A percentile compares a stretch with the other conserved stretches of the same genome.
phyloP scores from a whole-genome alignment of 345 rosid species.

The Moricandia moricandioides region DNA sequence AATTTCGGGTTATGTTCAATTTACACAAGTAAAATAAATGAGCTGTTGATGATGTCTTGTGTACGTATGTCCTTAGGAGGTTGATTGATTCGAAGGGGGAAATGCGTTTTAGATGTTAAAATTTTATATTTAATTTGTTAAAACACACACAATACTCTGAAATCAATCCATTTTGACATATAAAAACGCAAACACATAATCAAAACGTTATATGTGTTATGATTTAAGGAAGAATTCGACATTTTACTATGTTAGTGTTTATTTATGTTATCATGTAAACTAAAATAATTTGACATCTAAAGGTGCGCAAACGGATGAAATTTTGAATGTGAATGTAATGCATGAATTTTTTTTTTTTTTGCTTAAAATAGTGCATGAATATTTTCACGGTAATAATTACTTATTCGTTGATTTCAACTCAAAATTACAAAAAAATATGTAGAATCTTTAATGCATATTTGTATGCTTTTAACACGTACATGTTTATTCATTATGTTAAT shows the following conservation, averaged over 20 bases:
- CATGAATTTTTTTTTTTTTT: not conserved
- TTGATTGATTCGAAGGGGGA: not conserved
- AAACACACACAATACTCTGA: not conserved
- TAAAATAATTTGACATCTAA: not conserved
- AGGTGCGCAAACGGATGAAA: not conserved
- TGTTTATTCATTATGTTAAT: not conserved
- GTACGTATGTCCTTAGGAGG: not conserved
- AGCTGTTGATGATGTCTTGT: not conserved
- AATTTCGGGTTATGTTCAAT: conserved; percentile 15
- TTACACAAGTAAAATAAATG: not conserved
- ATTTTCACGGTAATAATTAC: not conserved
- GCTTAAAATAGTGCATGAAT: too few relatives aligned
- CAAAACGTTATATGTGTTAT: not conserved
- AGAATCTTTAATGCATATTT: not conserved
- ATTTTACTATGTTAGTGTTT: not conserved
- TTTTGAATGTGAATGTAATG: not conserved
- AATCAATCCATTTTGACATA: not conserved
- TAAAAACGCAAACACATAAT: not conserved
- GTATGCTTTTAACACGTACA: not conserved
- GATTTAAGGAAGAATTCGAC: not conserved
- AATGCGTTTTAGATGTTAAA: not conserved
- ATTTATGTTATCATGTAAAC: not conserved
- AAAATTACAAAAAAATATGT: not conserved
- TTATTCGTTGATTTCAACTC: not conserved
- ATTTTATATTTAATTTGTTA: not conserved